Base-by-base conservation (phyloP, 192 early-diverging fungal genomes). In the Linnemannia exigua region DNA sequence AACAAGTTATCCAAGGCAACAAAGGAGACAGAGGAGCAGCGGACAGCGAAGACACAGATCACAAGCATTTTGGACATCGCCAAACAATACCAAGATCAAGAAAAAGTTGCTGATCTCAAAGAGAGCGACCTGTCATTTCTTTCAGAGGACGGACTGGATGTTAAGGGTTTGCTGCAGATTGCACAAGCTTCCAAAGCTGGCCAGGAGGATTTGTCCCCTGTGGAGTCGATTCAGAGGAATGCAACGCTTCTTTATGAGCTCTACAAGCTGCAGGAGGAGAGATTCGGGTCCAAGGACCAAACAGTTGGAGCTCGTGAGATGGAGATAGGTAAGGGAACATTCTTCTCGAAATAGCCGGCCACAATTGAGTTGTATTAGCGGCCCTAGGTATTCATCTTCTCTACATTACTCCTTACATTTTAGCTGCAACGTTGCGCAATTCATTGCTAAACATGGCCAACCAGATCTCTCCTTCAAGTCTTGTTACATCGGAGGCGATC, bases 201-300 rank as follows among this genome's bases (percentile, higher is more conserved):
- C 16, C 54, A 35, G 20, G 33, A 74, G 20, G 58, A 51, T 46
- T 63, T 52, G 8, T 70, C 54, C 5, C 77, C 72, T 15, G 61
- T 72, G 50, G 81, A 84, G 37, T 61, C 67, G 7, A 76, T 91
- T 14, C 88, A 91, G 67, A 66, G 71, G 33, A 92, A 92, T 38
- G 79, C 85, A 1, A 72, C 84, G 19, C 58, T 90, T 20, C 58
- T 92, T 35, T 75, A 72, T 36, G 77, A 89, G 16, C 54, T 92
- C 20, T 63, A 88, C n/a, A 66, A 75, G 58, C 37, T 89, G 33
- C 91, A 92, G 70, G 88, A 92, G 28, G 85, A 89, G 50, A 74
- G 91, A 54, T 92, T 92, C 70, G 72, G 69, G 33, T 80, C 73
- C 28, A 81, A 83, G 58, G 74, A 88, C 74, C 80, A 87, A n/a